phyloP scores from a whole-genome alignment of 2,329 filamentous ascomycete species.

The Ceratocystis alfenasii region DNA sequence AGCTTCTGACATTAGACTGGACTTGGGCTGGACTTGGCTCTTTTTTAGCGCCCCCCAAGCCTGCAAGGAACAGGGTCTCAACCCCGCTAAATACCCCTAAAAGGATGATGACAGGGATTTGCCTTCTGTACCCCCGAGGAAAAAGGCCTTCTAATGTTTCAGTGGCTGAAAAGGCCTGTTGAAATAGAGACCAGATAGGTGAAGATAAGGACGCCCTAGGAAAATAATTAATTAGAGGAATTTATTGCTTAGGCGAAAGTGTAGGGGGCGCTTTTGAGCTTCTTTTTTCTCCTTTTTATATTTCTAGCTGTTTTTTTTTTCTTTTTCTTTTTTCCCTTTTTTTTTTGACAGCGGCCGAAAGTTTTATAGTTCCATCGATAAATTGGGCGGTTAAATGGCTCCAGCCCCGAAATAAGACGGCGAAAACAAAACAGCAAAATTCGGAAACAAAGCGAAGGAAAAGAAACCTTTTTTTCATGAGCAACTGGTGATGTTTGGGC shows the following conservation, averaged over 20 bases:
- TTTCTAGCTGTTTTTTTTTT: background rate
- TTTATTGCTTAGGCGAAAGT: background rate
- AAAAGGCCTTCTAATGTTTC: too few relatives aligned
- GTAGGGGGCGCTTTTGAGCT: background rate
- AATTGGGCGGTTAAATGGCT: background rate
- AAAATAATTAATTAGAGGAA: background rate
- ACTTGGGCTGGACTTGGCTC: background rate
- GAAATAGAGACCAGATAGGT: too few relatives aligned
- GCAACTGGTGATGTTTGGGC: background rate
- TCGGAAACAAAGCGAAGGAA: background rate
- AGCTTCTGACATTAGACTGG: background rate
- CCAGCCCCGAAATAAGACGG: background rate
- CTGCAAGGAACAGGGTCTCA: too few relatives aligned
- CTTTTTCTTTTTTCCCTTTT: background rate
- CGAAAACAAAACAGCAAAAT: background rate
- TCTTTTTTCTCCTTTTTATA: background rate
- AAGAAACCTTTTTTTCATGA: too few relatives aligned
- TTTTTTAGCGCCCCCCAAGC: background rate
- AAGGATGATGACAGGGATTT: too few relatives aligned
- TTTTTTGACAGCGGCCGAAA: background rate
- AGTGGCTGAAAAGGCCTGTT: too few relatives aligned
- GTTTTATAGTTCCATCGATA: background rate
- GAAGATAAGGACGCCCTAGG: too few relatives aligned
- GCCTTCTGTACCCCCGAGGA: too few relatives aligned
- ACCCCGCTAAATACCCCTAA: too few relatives aligned